Base-by-base conservation (phyloP, 78 protist genomes). In the Dictyostelium capitatum region DNA sequence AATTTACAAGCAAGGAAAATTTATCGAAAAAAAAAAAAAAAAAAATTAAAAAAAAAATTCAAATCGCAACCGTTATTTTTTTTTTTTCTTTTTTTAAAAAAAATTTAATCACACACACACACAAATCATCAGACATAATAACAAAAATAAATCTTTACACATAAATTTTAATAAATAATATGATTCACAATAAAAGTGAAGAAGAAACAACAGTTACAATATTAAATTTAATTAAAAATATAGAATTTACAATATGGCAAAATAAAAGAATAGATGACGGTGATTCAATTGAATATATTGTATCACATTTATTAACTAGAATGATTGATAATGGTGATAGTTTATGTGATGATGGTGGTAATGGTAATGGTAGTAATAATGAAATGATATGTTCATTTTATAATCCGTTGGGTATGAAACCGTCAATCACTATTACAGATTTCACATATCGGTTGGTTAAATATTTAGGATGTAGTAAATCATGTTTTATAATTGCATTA, bases 381-480 rank as follows among this genome's bases (percentile, higher is more conserved):
- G 78, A 41, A 9, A 30, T 28, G 19, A 28, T 70, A 37, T 6
- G 32, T 41, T 70, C 70, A 74, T 87, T 87, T 37, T 87, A 77
- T 65, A 87, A 87, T 77, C 93, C 77, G 1, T 4, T 32, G 30
- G 93, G 93, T 41, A 43, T 64, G 2, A 87, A 65, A 50, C 93
- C 93, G 78, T 28, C 84, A 8, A 87, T 87, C 6, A 30, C 59
- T 12, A 77, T 87, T 8, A 23, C n/a, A 0, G 93, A 87, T n/a
- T 87, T 75, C 69, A 23, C 79, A 4, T 75, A 87, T 15, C 12
- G 93, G 20, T 20, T 87, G 12, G 84, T 77, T 3, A 11, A 53
- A 48, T 87, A 59, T 47, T 32, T 87, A 28, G 93, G 93, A 6
- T 87, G 93, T 30, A 87, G 93, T n/a, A 43, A 87, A 47, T 53